Conservation (phyloP, 2,329 filamentous ascomycete genomes). For the Emmonsiellopsis sp. region DNA sequence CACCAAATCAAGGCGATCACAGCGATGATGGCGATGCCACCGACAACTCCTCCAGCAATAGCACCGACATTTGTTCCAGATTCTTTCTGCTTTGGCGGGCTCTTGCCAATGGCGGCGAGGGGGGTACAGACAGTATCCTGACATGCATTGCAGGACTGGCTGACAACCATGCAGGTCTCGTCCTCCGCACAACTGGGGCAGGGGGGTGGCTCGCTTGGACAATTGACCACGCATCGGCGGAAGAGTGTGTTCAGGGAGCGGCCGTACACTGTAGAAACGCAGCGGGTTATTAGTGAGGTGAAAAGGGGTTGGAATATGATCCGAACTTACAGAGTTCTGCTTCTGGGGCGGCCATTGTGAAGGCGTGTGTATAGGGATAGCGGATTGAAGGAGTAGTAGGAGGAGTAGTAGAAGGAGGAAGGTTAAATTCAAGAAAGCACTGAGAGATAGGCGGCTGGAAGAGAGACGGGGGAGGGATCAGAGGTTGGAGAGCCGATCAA, state of each 20-base stretch:
- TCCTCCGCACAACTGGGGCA: slow-evolving; percentile 52
- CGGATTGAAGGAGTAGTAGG: not conserved
- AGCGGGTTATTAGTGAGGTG: not conserved
- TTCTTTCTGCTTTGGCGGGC: slow-evolving; percentile 20
- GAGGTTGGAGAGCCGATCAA: slow-evolving; percentile 8
- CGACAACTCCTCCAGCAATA: slow-evolving; percentile 86
- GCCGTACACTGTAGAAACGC: slow-evolving; percentile 13
- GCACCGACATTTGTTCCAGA: slow-evolving; percentile 64
- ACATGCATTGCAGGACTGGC: slow-evolving; percentile 52
- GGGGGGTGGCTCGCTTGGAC: slow-evolving; percentile 42
- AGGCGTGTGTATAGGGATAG: not conserved
- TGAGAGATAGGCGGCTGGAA: not conserved
- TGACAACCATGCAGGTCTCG: slow-evolving; percentile 52
- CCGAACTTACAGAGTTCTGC: not conserved
- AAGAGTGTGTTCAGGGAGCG: slow-evolving; percentile 36
- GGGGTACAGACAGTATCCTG: slow-evolving; percentile 48
- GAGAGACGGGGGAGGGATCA: slow-evolving; percentile 13
- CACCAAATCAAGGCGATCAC: slow-evolving; percentile 77
- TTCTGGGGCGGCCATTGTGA: not conserved
- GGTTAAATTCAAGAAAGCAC: not conserved
- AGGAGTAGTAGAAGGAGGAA: not conserved
- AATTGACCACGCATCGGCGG: slow-evolving; percentile 50
- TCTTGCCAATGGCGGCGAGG: slow-evolving; percentile 29
- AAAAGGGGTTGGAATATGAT: not conserved
- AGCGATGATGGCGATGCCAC: slow-evolving; percentile 68